These are phyloP conservation scores for Kodamaea anthophila DNA, from an alignment of 1,139 yeast species.

Conservation along the genomic window DNA sequence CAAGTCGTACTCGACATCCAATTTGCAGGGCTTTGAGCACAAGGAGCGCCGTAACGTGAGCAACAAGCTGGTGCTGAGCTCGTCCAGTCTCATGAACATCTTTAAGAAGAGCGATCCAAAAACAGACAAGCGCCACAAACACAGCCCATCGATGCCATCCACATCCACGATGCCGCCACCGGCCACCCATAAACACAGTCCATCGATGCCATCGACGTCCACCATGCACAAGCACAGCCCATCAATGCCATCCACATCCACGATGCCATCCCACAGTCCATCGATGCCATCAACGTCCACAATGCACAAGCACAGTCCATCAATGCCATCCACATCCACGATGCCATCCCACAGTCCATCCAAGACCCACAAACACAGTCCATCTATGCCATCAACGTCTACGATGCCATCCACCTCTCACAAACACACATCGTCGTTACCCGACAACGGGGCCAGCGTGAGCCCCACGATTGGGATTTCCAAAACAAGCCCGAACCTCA, in stretches of 20 bases:
- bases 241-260: not conserved
- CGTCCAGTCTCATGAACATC: constrained; percentile 14
- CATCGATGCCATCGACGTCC: too few species aligned
- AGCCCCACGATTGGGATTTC: too few species aligned
- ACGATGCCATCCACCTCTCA: too few species aligned
- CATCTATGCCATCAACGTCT: not conserved
- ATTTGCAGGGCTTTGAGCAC: constrained; percentile 12
- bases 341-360: too few species aligned
- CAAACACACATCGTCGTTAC: not conserved
- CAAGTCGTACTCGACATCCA: constrained; percentile 28
- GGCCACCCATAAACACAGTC: too few species aligned
- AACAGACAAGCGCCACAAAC: not conserved
- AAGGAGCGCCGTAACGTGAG: constrained; percentile 2
- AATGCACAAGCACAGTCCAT: not conserved
- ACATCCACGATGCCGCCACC: not conserved
- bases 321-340: too few species aligned
- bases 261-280: not conserved
- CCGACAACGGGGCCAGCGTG: too few species aligned
- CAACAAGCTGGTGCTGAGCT: constrained; percentile 6
- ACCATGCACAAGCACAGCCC: not conserved
- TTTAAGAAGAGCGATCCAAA: constrained; percentile 15
- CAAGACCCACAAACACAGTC: not conserved
- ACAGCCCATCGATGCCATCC: not conserved
- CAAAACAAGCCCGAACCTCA: not conserved
- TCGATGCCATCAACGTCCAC: not conserved